phyloP scores from a whole-genome alignment of 306 rosid genomes.

The Lablab purpureus region DNA sequence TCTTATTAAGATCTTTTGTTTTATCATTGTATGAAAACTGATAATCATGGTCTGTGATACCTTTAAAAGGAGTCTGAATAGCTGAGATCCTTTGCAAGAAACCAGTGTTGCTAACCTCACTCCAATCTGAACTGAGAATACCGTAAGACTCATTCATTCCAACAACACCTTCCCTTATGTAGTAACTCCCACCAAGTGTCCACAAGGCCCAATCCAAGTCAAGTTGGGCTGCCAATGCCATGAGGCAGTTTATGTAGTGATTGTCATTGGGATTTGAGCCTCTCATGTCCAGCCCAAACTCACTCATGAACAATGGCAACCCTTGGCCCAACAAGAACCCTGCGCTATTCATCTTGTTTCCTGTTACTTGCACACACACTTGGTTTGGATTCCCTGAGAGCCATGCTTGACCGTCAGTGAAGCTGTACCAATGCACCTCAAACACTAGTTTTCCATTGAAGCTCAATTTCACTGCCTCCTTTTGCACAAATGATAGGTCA shows the following conservation, averaged over 20 bases:
- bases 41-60: conserved; percentile 29
- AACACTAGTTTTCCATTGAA: conserved; percentile 62
- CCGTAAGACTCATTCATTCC: conserved; percentile 69
- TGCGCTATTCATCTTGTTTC: conserved; percentile 50
- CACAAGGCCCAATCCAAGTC: conserved; percentile 80
- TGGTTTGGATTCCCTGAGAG: conserved; percentile 63
- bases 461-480: conserved; percentile 52
- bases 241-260: conserved; percentile 68
- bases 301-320: conserved; percentile 71
- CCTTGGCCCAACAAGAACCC: conserved; percentile 63
- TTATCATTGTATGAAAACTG: no score
- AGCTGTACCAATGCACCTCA: conserved; percentile 73
- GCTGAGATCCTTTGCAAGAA: conserved; percentile 57
- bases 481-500: conserved; percentile 64
- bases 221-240: conserved; percentile 61
- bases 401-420: conserved; percentile 69
- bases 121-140: conserved; percentile 60
- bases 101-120: conserved; percentile 51
- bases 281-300: conserved; percentile 71
- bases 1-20: no score
- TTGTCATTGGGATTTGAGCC: conserved; percentile 70
- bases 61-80: conserved; percentile 73
- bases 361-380: conserved; percentile 63
- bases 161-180: conserved; percentile 62
- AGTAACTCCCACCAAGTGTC: conserved; percentile 78